Evolutionary conservation across 2,329 filamentous ascomycete species (phyloP), one percentile per base, ranked within the genome.

Genomic region (Celoporthe dispersa): DNA sequence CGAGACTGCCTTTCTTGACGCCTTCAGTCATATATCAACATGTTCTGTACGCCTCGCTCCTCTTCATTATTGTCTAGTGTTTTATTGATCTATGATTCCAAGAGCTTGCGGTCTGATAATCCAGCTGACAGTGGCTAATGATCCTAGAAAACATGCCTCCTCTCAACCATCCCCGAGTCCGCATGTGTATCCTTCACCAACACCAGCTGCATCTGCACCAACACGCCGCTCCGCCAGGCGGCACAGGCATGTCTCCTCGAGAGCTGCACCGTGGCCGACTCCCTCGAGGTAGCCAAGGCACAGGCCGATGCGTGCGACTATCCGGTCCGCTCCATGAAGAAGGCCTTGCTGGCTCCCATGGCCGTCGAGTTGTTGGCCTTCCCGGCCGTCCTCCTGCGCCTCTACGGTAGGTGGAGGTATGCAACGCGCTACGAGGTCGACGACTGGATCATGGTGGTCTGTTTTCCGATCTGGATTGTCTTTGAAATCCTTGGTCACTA

Each of bases 391-490:
- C 75, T 78, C 41, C 62, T 83, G 31, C 77, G 82, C n/a, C 68
- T 84, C 4, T 82, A 78, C 62, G 77, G 77, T 22, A 75, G 81
- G 16, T 80, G 79, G 79, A 75, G 70, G 48, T 78, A 76, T 7
- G 71, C 75, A 8, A 73, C 75, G 6, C 70, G 75, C 6, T 77
- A 80, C 31, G 79, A 78, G 35, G 22, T 78, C 5, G 82, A 84
- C 63, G 82, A 84, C 71, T 82, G 80, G 72, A 73, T 82, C 25
- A 79, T 82, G 75, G 71, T 80, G 5, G 71, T 31, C 14, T 64
- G 33, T 70, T 69, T 71, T 22, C 39, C 44, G 4, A 33, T 81
- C 0, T 81, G 77, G 61, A 63, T 77, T 5, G 69, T 73, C 0
- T 81, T 81, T 63, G 72, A 80, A 1, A 68, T 76, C 1, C 37